Percentiles rank a stretch among this genome's conserved stretches.
Conservation (phyloP, 2,329 filamentous ascomycete genomes). For the Colletotrichum navitas region DNA sequence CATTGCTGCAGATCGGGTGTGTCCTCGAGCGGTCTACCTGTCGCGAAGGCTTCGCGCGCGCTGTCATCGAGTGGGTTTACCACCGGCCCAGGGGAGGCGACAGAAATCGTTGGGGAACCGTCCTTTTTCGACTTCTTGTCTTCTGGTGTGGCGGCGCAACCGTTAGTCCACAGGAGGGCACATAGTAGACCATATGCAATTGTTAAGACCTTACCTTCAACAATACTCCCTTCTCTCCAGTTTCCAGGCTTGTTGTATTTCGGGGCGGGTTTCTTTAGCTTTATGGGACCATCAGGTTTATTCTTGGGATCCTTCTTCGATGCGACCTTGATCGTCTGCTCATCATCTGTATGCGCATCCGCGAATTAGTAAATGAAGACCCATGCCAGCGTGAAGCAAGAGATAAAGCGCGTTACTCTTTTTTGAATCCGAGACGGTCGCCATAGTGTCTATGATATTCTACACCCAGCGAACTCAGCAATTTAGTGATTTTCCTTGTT, state of each 20-base stretch:
- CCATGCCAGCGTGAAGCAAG: background rate
- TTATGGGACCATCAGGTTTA: constrained; percentile 63
- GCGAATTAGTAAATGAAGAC: constrained; percentile 1
- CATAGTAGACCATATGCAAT: background rate
- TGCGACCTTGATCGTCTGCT: constrained; percentile 73
- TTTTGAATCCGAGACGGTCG: constrained; percentile 38
- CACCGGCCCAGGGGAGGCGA: constrained; percentile 65
- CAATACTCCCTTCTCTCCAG: constrained; percentile 76
- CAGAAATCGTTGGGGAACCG: constrained; percentile 52
- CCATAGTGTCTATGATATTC: constrained; percentile 21
- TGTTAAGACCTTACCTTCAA: constrained; percentile 63
- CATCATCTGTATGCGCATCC: constrained; percentile 57
- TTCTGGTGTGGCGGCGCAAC: constrained; percentile 50
- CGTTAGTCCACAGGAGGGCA: constrained; percentile 6
- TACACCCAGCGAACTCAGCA: no score
- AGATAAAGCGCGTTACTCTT: constrained; percentile 35
- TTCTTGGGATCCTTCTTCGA: constrained; percentile 66
- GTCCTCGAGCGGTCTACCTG: constrained; percentile 85
- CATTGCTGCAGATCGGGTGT: constrained; percentile 83
- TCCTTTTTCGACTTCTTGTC: constrained; percentile 68
- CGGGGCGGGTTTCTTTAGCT: constrained; percentile 72
- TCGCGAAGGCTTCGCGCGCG: constrained; percentile 83
- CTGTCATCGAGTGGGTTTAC: constrained; percentile 80
- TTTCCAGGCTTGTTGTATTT: constrained; percentile 77
- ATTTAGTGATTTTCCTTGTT: background rate